These are phyloP conservation scores for Pestalotiopsis fici DNA, from an alignment of 2,329 filamentous ascomycete genomes.

Conservation along the genomic window DNA sequence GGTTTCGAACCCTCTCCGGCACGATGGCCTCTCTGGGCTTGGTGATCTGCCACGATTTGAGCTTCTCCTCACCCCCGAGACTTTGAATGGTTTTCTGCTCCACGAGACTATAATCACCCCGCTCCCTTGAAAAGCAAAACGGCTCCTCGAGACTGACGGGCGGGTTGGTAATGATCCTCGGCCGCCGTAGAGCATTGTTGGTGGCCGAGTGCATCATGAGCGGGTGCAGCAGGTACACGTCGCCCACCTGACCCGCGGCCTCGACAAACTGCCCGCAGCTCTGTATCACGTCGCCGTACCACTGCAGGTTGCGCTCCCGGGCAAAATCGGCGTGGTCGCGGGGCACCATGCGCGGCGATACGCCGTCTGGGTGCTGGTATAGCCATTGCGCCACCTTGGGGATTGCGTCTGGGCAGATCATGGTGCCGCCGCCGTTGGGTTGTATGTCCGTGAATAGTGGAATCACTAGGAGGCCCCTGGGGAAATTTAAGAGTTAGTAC, in stretches of 20 bases:
- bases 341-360: conserved; percentile 65
- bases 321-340: conserved; percentile 49
- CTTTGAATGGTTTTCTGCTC: conserved; percentile 55
- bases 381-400: conserved; percentile 57
- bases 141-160: conserved; percentile 53
- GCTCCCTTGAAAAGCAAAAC: conserved; percentile 52
- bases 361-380: conserved; percentile 63
- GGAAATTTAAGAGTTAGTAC: background rate
- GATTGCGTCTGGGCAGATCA: conserved; percentile 63
- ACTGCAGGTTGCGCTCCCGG: conserved; percentile 42
- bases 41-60: conserved; percentile 54
- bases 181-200: conserved; percentile 44
- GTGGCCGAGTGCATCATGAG: conserved; percentile 60
- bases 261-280: conserved; percentile 50
- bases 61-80: conserved; percentile 44
- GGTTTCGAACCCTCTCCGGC: conserved; percentile 47
- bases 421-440: conserved; percentile 62
- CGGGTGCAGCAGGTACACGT: conserved; percentile 61
- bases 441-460: conserved; percentile 67
- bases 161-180: conserved; percentile 58
- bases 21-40: conserved; percentile 49
- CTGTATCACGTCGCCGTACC: conserved; percentile 41
- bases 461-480: conserved; percentile 60
- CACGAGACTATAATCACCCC: conserved; percentile 52
- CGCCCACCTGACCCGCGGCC: conserved; percentile 53